A percentile compares a stretch with the other conserved stretches of the same genome.
Conservation (phyloP, 805 yeast genomes). For the Debaryomyces prosopidis region DNA sequence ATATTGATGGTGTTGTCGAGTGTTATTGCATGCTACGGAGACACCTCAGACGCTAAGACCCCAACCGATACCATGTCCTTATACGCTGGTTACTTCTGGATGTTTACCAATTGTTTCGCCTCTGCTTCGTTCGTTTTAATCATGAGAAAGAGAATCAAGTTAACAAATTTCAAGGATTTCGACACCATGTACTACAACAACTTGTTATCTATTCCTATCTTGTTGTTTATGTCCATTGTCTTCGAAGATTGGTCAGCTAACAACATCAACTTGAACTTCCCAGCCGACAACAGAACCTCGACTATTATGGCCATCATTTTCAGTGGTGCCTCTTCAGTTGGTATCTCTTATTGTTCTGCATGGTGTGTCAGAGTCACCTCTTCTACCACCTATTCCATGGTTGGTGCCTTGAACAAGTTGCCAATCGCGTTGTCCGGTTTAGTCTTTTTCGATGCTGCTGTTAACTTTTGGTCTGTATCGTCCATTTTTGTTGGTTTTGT, state of each 20-base stretch:
- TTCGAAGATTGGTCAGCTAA: conserved; percentile 92
- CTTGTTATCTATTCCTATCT: conserved; percentile 86
- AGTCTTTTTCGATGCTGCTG: conserved; percentile 91
- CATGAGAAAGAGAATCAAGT: conserved; percentile 97
- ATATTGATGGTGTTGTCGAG: conserved; percentile 91
- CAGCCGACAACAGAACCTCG: conserved; percentile 63
- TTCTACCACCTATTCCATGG: conserved; percentile 98
- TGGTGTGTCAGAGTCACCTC: conserved; percentile 99
- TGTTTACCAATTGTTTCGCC: conserved; percentile 91
- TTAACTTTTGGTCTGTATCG: conserved; percentile 85
- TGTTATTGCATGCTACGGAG: conserved; percentile 94
- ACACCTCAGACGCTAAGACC: conserved; percentile 44
- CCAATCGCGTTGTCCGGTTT: conserved; percentile 97
- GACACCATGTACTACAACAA: conserved; percentile 99
- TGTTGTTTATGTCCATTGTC: conserved; percentile 69
- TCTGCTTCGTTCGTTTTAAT: conserved; percentile 90
- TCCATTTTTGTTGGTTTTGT: conserved; percentile 92
- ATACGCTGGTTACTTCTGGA: conserved; percentile 89
- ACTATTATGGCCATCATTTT: conserved; percentile 81
- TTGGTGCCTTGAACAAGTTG: conserved; percentile 96
- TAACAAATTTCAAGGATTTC: conserved; percentile 93
- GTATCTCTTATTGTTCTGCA: conserved; percentile 97
- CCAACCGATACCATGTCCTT: conserved; percentile 46
- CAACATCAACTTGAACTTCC: conserved; percentile 78
- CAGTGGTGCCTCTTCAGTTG: conserved; percentile 93